Evolutionary conservation across 2,329 filamentous ascomycete genomes (phyloP), one percentile per base, ranked within the genome.

Genomic region (Ophiostoma ulmi): DNA sequence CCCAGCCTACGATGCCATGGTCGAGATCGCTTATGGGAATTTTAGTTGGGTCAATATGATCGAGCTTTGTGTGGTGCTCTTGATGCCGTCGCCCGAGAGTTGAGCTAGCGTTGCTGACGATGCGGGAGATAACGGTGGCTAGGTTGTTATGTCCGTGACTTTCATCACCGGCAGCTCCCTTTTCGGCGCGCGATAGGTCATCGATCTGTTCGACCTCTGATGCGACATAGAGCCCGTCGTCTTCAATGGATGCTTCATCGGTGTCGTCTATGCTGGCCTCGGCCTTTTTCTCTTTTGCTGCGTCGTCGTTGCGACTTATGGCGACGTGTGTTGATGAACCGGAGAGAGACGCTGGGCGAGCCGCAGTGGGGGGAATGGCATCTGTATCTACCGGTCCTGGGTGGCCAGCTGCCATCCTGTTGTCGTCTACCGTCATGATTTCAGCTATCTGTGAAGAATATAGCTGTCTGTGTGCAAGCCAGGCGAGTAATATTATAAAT

Each of bases 1-100:
- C 86, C 87, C 87, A 89, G 48, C 86, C 87, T 22, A 89, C 83
- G 71, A 88, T 75, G n/a, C 83, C 84, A 1, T 78, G 79, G 69
- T 80, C 80, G 26, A 89, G 82, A 73, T 88, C 81, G 22, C 81
- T 83, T 38, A 83, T 73, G 0, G 85, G 86, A n/a, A 83, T 77
- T 8, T 48, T 38, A 11, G 69, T 3, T 7, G n/a, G n/a, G 5
- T 61, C 17, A 4, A 72, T 41, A 14, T 22, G 68, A 31, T 69
- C 70, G 20, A 35, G 36, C 22, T 52, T 61, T 10, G 61, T 8
- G n/a, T 65, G 36, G 44, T 17, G 58, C 22, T 63, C 58, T 17
- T 35, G 26, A 26, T 63, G 58, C 10, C 26, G 58, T 13, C 58
- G 44, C 22, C 64, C 70, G 7, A 71, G 44, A 0, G 52, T 67